Base-by-base conservation (phyloP, 2,329 filamentous ascomycete genomes). In the Thermothelomyces thermophilus region DNA sequence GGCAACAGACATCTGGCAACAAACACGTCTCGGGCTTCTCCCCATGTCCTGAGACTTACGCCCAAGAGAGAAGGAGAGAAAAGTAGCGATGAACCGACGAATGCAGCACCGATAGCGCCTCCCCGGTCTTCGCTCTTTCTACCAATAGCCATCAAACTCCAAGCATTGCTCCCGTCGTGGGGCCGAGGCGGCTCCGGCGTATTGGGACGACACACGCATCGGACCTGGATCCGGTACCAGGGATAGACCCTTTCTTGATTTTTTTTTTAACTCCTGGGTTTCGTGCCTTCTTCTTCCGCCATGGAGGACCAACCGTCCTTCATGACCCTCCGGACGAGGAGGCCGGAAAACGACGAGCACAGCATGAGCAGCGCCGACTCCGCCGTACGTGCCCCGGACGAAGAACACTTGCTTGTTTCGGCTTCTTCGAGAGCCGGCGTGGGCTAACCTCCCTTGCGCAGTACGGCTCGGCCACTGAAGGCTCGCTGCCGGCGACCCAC, bases 251-350 rank as follows among this genome's bases (percentile, higher is more conserved):
- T 20, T 35, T 31, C 30, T 31, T 31, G n/a, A 31, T 31, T 30
- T 20, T n/a, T 19, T 49, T 26, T 46, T 47, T 34, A 48, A 35
- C 33, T 22, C 33, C 16, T 31, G 14, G 34, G 41, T 51, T 14
- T 9, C 9, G 24, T 36, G 40, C 11, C 36, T 40, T 41, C 41
- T 11, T 17, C 34, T 7, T 37, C 24, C 59, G 74, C 75, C 72
- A 65, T 65, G 50, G 68, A 72, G 48, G 65, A 69, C 40, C 56
- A 58, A 11, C 67, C 69, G 52, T 70, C 75, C 14, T 80, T 79
- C 60, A 68, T 78, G 49, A 77, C 76, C 37, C 73, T 80, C 58
- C 71, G 72, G 60, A 73, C 76, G 48, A 68, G 74, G 59, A 65
- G 69, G 55, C 71, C 74, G 39, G 58, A 46, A 20, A 66, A 66